Conservation (phyloP, 345 rosid genomes). For the Salix suchowensis region DNA sequence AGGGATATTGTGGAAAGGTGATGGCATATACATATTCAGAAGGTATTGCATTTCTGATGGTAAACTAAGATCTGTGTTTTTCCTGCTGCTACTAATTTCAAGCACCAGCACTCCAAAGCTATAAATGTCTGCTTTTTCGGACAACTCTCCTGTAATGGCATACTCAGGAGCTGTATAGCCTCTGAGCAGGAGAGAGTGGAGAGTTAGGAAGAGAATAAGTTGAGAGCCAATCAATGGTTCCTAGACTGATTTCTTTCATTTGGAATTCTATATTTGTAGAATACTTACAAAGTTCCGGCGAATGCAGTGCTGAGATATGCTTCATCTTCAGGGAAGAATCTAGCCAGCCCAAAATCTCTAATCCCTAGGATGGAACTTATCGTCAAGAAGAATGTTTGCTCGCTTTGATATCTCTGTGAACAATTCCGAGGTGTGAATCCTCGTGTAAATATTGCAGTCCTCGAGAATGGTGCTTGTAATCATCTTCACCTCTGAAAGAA, state of each 20-base stretch:
- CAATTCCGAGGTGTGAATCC: constrained; percentile 55
- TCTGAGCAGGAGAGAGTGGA: constrained; percentile 13
- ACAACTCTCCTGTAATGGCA: constrained; percentile 60
- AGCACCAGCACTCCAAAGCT: constrained; percentile 67
- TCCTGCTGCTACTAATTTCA: constrained; percentile 61
- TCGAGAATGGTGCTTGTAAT: constrained; percentile 59
- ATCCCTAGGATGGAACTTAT: constrained; percentile 55
- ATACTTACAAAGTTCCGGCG: constrained; percentile 66
- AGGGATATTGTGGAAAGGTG: neutral
- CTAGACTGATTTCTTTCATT: neutral
- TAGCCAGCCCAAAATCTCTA: constrained; percentile 70
- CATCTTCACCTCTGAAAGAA: constrained; percentile 64
- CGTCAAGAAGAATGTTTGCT: constrained; percentile 77
- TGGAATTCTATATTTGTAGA: neutral
- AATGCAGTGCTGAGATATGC: constrained; percentile 59
- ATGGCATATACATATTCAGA: constrained; percentile 49
- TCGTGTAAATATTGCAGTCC: constrained; percentile 66
- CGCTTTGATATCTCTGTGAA: constrained; percentile 71
- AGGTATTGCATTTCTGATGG: constrained; percentile 66
- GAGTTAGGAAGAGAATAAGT: neutral
- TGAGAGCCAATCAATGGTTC: neutral
- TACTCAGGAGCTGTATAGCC: constrained; percentile 76
- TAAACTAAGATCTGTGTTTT: constrained; percentile 50
- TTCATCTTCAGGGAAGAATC: constrained; percentile 72
- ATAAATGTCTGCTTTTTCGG: constrained; percentile 69